phyloP scores from a whole-genome alignment of 2,329 filamentous ascomycete species.

The Nemania sp. region DNA sequence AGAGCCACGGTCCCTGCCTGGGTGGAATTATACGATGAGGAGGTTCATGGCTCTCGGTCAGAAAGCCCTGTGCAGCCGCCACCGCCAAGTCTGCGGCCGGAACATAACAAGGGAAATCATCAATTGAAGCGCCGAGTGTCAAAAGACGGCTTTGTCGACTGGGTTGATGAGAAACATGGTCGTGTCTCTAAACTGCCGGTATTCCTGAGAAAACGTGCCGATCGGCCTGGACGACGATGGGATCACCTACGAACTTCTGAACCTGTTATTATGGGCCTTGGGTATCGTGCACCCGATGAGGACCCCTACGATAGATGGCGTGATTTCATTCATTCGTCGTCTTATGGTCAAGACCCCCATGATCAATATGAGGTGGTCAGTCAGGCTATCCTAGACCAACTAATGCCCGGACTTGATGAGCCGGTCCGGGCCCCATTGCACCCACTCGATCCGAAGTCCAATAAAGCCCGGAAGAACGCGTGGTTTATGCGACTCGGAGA shows the following conservation, averaged over 20 bases:
- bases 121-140: conserved; percentile 50
- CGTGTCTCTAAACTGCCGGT: conserved; percentile 57
- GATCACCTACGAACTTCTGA: conserved; percentile 70
- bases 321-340: conserved; percentile 65
- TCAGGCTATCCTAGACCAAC: conserved; percentile 54
- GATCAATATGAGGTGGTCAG: conserved; percentile 64
- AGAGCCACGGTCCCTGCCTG: conserved; percentile 50
- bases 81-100: conserved; percentile 43
- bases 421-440: conserved; percentile 55
- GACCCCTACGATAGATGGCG: conserved; percentile 62
- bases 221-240: conserved; percentile 66
- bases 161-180: conserved; percentile 52
- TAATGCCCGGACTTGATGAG: conserved; percentile 56
- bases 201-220: conserved; percentile 60
- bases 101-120: conserved; percentile 46
- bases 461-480: conserved; percentile 52
- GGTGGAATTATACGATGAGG: conserved; percentile 50
- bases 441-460: conserved; percentile 53
- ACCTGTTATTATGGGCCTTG: conserved; percentile 67
- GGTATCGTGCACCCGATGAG: conserved; percentile 56
- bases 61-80: conserved; percentile 41
- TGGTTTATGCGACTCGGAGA: conserved; percentile 70
- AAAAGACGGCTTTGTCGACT: conserved; percentile 51
- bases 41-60: conserved; percentile 44
- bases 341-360: conserved; percentile 61